These are phyloP conservation scores for Omphalea diandra DNA, from an alignment of 441 rosid species.

Conservation along the genomic window DNA sequence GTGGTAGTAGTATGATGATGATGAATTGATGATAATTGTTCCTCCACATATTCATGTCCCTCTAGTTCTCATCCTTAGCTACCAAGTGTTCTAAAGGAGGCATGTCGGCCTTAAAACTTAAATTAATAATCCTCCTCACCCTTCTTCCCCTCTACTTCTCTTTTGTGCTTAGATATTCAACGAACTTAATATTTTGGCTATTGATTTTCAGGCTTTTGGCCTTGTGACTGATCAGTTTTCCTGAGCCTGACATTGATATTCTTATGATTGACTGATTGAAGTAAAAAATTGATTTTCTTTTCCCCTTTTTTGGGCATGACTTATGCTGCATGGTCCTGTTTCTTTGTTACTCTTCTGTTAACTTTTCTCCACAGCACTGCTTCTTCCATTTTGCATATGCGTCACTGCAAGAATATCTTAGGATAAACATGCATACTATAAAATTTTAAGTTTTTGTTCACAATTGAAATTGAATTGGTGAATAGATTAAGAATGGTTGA, in stretches of 20 bases:
- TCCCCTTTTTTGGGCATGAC: neutral
- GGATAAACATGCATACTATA: neutral
- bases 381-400: neutral
- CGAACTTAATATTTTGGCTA: neutral
- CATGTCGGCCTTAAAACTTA: neutral
- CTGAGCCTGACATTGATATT: neutral
- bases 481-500: neutral
- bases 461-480: neutral
- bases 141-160: neutral
- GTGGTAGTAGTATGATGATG: too few species aligned
- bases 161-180: neutral
- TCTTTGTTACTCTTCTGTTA: neutral
- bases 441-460: neutral
- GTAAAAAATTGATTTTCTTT: neutral
- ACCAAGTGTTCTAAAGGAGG: neutral
- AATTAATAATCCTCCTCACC: neutral
- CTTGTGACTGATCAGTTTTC: neutral
- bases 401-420: neutral
- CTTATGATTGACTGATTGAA: neutral
- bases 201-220: neutral
- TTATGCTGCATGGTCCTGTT: neutral
- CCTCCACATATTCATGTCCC: neutral
- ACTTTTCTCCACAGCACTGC: neutral
- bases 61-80: neutral
- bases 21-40: too few species aligned